Percentiles rank a stretch among this genome's conserved stretches.
Conservation (phyloP, 2,329 filamentous ascomycete genomes). For the Trichoderma atroviride region DNA sequence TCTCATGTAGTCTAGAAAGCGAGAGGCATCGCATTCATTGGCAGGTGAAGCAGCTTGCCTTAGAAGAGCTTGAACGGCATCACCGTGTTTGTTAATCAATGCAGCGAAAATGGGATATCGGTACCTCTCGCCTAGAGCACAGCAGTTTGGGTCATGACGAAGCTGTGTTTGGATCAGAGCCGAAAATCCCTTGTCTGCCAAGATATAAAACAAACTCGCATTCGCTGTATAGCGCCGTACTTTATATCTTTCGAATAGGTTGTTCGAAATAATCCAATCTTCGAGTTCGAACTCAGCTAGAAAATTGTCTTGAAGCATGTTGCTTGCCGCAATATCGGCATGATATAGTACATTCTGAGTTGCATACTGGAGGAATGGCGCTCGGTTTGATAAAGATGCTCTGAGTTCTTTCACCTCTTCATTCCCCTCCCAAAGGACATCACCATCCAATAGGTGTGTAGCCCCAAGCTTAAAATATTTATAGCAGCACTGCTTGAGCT, state of each 20-base stretch:
- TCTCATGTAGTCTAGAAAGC: too few species aligned
- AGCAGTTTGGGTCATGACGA: not conserved
- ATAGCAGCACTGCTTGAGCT: constrained; percentile 13
- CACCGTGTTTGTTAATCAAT: fast-evolving
- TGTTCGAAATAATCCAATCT: not conserved
- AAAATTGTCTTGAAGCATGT: not conserved
- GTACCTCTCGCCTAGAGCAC: not conserved
- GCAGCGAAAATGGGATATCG: not conserved
- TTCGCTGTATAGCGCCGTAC: not conserved
- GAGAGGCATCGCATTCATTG: too few species aligned
- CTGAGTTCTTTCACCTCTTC: not conserved
- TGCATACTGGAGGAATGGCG: constrained; percentile 19
- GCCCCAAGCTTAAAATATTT: not conserved
- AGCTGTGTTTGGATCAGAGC: not conserved
- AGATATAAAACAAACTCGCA: not conserved
- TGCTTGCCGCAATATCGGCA: constrained; percentile 10
- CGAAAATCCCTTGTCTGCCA: not conserved
- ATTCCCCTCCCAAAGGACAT: not conserved
- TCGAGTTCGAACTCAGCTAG: not conserved
- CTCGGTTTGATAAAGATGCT: not conserved
- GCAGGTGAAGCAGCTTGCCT: not conserved
- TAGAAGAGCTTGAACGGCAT: not conserved
- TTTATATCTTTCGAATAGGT: not conserved
- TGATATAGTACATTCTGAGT: constrained; percentile 9
- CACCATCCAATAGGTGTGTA: too few species aligned